Conservation (phyloP, 2,329 filamentous ascomycete genomes). For the Fusarium sambucinum region DNA sequence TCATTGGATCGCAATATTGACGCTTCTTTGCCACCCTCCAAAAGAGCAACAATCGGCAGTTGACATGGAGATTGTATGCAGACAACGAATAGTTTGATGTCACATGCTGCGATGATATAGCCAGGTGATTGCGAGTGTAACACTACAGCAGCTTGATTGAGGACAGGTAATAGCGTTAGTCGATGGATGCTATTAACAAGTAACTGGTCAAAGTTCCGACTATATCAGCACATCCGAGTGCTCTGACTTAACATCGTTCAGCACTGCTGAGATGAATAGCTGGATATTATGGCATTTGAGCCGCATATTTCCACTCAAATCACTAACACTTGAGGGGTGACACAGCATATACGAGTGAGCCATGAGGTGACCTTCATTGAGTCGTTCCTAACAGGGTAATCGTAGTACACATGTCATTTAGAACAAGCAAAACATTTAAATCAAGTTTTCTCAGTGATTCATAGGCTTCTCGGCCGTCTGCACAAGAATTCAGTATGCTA, state of each 20-base stretch:
- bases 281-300: no score
- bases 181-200: no score
- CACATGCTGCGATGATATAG: background rate
- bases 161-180: no score
- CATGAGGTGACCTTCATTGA: background rate
- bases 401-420: no score
- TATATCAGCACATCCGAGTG: background rate
- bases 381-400: no score
- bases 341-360: background rate
- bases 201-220: background rate
- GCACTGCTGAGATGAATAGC: no score
- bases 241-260: background rate
- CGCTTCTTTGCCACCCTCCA: slow-evolving; percentile 22
- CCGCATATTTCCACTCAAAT: no score
- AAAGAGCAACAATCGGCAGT: slow-evolving; percentile 15
- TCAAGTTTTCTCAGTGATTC: no score
- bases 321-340: no score
- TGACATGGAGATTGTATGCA: background rate
- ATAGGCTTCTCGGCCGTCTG: no score
- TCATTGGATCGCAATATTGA: slow-evolving; percentile 26
- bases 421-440: no score
- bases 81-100: background rate
- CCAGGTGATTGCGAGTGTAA: background rate
- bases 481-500: no score
- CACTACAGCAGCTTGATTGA: background rate